These are phyloP conservation scores for Arabidopsis suecica DNA, from an alignment of 345 rosid species.

Conservation along the genomic window DNA sequence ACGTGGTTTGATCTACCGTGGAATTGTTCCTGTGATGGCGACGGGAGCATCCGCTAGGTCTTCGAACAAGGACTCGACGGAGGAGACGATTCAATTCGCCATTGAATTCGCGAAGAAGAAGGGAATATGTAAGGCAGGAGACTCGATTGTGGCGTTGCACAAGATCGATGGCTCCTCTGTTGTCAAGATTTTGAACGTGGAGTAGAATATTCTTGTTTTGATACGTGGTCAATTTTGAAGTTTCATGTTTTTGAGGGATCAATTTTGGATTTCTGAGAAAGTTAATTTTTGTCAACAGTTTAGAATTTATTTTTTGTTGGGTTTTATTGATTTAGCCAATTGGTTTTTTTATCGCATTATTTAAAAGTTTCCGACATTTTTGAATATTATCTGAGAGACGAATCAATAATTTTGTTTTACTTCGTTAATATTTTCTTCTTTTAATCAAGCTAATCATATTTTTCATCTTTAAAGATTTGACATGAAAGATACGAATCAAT, in stretches of 20 bases:
- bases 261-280: not conserved
- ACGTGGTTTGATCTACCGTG: slow-evolving; percentile 67
- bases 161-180: slow-evolving; percentile 60
- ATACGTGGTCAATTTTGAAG: slow-evolving; percentile 8
- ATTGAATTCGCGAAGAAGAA: slow-evolving; percentile 53
- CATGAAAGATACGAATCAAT: too few relatives aligned
- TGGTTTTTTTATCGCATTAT: not conserved
- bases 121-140: slow-evolving; percentile 57
- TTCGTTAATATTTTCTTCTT: too few relatives aligned
- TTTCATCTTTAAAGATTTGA: too few relatives aligned
- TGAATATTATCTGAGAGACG: not conserved
- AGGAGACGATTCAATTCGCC: slow-evolving; percentile 60
- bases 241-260: slow-evolving; percentile 1
- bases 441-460: too few relatives aligned
- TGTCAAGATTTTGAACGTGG: slow-evolving; percentile 58
- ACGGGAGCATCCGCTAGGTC: slow-evolving; percentile 55
- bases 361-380: not conserved
- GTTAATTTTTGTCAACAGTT: not conserved
- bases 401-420: not conserved
- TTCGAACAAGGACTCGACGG: slow-evolving; percentile 53
- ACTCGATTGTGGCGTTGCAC: slow-evolving; percentile 59
- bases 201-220: slow-evolving; percentile 1
- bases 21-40: slow-evolving; percentile 58
- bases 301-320: not conserved
- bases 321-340: not conserved